These are phyloP conservation scores for Colletotrichum sp. DNA, from an alignment of 2,329 filamentous ascomycete species.

Conservation along the genomic window DNA sequence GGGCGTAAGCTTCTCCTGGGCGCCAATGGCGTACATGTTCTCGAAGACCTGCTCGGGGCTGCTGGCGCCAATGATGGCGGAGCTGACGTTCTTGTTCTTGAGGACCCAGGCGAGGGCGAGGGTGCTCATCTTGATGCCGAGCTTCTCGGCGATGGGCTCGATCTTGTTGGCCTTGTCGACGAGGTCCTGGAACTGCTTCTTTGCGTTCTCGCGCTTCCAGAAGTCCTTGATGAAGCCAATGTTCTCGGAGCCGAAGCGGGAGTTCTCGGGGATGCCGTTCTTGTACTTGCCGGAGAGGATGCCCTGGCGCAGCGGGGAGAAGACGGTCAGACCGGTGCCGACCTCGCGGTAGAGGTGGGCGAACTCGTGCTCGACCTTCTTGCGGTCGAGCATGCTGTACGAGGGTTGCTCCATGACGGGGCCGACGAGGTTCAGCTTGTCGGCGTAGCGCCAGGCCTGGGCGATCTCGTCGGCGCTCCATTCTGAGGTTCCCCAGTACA, in stretches of 20 bases:
- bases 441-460: conserved; percentile 65
- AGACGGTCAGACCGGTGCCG: conserved; percentile 67
- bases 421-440: conserved; percentile 64
- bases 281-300: conserved; percentile 73
- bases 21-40: conserved; percentile 58
- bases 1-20: conserved; percentile 61
- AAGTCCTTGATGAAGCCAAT: conserved; percentile 61
- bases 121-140: conserved; percentile 62
- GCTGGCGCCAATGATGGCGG: conserved; percentile 66
- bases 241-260: conserved; percentile 60
- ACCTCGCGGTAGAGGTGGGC: conserved; percentile 63
- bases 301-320: conserved; percentile 62
- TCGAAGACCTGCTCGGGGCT: conserved; percentile 64
- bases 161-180: conserved; percentile 66
- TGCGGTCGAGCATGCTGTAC: conserved; percentile 67
- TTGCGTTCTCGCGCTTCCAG: conserved; percentile 52
- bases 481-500: conserved; percentile 75
- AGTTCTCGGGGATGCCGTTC: conserved; percentile 63
- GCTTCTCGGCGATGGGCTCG: conserved; percentile 66
- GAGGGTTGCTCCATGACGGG: conserved; percentile 71
- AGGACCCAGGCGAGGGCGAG: conserved; percentile 69
- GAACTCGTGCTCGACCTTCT: conserved; percentile 69
- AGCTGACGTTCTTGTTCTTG: conserved; percentile 65
- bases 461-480: conserved; percentile 72
- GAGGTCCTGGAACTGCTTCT: conserved; percentile 58